Base-by-base conservation (phyloP, 805 yeast species). In the Metschnikowia kunwiensis region DNA sequence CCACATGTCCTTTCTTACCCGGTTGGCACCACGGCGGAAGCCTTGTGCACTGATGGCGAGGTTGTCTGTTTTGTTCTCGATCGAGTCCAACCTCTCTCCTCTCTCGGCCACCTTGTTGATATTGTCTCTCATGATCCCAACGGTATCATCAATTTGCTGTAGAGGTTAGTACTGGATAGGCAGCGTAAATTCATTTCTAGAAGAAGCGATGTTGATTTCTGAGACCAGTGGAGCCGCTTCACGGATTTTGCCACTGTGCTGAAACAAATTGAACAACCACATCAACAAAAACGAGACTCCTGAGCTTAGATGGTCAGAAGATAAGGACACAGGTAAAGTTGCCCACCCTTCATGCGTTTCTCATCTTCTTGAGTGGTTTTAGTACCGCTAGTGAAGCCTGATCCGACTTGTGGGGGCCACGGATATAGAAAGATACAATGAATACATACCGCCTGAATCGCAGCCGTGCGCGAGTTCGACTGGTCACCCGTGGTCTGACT, bases 1-100 rank as follows among this genome's bases (percentile, higher is more conserved):
- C 97, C 97, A 91, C 97, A 91, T 91, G 58, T 89, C 95, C 64
- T 89, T 91, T 67, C 98, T 85, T 31, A 91, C 97, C 53, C 95
- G 81, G 68, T 91, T 91, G 42, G 98, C 97, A 26, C 96, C 95
- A 60, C 95, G 78, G 60, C 94, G 86, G 71, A 93, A 91, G 24
- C 95, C 93, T 51, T 86, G 91, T 7, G 98, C 97, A 30, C 86
- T 78, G 30, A 82, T 86, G 28, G 95, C 95, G 52, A 91, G 75
- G 60, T 85, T 87, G 55, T 88, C 95, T 7, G 97, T 93, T 59
- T 88, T 86, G 59, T 86, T 93, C 56, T 89, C 96, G 50, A 91
- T 81, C 30, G 88, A 80, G 51, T 91, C 96, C 47, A 91, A 73
- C 50, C 95, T 80, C 57, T 93, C 96, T 46, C 97, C 97, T 61